phyloP scores from a whole-genome alignment of 1,284 basidiomycete species.

The Xerocomus minutiporus region DNA sequence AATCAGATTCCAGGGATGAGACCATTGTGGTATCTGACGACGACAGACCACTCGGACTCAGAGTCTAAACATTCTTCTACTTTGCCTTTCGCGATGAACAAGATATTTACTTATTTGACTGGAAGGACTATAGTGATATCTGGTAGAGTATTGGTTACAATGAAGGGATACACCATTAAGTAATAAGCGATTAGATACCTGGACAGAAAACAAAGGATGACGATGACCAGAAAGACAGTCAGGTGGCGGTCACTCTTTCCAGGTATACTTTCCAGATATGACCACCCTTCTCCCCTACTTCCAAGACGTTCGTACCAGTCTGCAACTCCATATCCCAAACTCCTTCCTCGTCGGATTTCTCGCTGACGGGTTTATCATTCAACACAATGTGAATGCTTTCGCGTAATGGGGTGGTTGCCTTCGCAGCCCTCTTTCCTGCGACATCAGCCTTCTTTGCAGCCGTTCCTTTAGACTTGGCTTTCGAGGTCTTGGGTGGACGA shows the following conservation, averaged over 20 bases:
- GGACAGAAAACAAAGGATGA: constrained; percentile 7
- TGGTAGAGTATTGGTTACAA: constrained; percentile 28
- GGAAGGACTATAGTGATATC: constrained; percentile 11
- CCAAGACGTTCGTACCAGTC: constrained; percentile 52
- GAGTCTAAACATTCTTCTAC: constrained; percentile 10
- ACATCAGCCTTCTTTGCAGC: constrained; percentile 24
- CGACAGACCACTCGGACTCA: constrained; percentile 19
- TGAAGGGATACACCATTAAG: constrained; percentile 31
- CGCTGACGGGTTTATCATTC: constrained; percentile 43
- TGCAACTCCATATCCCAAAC: constrained; percentile 56
- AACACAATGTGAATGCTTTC: constrained; percentile 51
- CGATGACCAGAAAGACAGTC: constrained; percentile 6
- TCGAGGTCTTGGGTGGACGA: constrained; percentile 29
- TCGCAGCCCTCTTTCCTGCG: constrained; percentile 34
- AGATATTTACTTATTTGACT: constrained; percentile 7
- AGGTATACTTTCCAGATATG: constrained; percentile 63
- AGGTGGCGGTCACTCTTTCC: constrained; percentile 36
- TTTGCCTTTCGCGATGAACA: background rate
- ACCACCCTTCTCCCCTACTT: constrained; percentile 66
- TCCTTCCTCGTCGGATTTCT: constrained; percentile 37
- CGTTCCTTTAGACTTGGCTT: constrained; percentile 33
- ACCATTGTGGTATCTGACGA: constrained; percentile 12
- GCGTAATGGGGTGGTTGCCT: constrained; percentile 34
- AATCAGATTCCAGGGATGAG: constrained; percentile 5
- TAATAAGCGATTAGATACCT: constrained; percentile 32